Base-by-base conservation (phyloP, 2,329 filamentous ascomycete species). In the Ophiostoma himal-ulmi region DNA sequence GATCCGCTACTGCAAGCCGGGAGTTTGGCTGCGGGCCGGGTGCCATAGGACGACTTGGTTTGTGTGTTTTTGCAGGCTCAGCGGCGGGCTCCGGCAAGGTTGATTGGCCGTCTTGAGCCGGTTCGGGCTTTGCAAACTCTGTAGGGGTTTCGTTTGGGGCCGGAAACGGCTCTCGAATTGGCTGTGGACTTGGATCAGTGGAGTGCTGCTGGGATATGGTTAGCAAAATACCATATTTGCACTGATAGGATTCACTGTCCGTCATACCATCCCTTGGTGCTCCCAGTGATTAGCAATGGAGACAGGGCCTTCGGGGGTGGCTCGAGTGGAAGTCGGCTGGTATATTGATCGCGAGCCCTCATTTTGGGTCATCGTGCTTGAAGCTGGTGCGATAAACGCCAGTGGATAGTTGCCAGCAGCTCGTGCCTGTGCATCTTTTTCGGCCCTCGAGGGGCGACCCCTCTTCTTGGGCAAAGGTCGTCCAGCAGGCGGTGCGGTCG, bases 391-490 rank as follows among this genome's bases (percentile, higher is more conserved):
- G 41, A 74, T 36, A 6, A 48, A 67, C 1, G 67, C 67, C 7
- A 67, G 44, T 0, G 44, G 17, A 6, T 71, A 34, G 7, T 41
- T 66, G 20, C 52, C 73, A 52, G 69, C 76, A 11, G 75, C 73
- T 39, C 75, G 75, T 17, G 75, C 75, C 13, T 75, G 75, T 11
- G 76, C 75, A 44, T 76, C 73, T 69, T 76, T 76, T 66, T 78
- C 77, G 8, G 75, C 75, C 71, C 78, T 79, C 20, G 78, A 77
- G 0, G 79, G 79, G 20, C 79, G 75, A 3, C 79, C 79, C 34
- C 79, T 75, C 69, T 76, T 79, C 10, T 39, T 71, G 5, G 65
- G 68, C 5, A 20, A 6, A 14, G 8, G 37, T 26, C 30, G 44
- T 7, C 30, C 6, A 10, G 7, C 36, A 14, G 77, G 75, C 30